These are phyloP conservation scores for Ailanthus altissimus DNA, from an alignment of 345 rosid species.

Conservation along the genomic window DNA sequence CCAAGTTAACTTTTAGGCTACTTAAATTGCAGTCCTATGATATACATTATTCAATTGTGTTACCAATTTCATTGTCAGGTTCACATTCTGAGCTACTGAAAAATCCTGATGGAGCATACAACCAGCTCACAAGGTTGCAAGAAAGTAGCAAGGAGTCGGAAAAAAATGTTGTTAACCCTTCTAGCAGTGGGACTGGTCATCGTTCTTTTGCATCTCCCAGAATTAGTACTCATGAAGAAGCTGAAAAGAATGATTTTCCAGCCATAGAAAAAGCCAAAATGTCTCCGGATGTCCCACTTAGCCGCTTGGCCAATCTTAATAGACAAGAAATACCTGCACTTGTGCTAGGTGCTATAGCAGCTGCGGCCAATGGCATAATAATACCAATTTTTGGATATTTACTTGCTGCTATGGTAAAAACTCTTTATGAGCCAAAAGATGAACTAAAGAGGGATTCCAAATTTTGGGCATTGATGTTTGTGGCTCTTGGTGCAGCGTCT, in stretches of 20 bases:
- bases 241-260: not conserved
- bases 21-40: not conserved
- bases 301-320: slow-evolving; percentile 40
- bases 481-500: slow-evolving; percentile 32
- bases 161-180: slow-evolving; percentile 2
- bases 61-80: slow-evolving; percentile 20
- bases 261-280: slow-evolving; percentile 1
- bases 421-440: slow-evolving; percentile 31
- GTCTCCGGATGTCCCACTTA: slow-evolving; percentile 19
- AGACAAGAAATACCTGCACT: slow-evolving; percentile 39
- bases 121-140: slow-evolving; percentile 42
- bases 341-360: slow-evolving; percentile 32
- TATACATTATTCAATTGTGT: not conserved
- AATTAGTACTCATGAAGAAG: not conserved
- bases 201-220: slow-evolving; percentile 15
- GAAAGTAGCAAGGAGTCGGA: slow-evolving; percentile 28
- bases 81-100: slow-evolving; percentile 41
- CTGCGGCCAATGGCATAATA: slow-evolving; percentile 29
- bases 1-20: not conserved
- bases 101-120: slow-evolving; percentile 46
- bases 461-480: slow-evolving; percentile 36
- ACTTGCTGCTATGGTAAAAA: slow-evolving; percentile 28
- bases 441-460: slow-evolving; percentile 27
- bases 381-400: slow-evolving; percentile 34
- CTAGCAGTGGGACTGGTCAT: not conserved